Base-by-base conservation (phyloP, 1,284 basidiomycete species). In the Tilletiaria anomala region DNA sequence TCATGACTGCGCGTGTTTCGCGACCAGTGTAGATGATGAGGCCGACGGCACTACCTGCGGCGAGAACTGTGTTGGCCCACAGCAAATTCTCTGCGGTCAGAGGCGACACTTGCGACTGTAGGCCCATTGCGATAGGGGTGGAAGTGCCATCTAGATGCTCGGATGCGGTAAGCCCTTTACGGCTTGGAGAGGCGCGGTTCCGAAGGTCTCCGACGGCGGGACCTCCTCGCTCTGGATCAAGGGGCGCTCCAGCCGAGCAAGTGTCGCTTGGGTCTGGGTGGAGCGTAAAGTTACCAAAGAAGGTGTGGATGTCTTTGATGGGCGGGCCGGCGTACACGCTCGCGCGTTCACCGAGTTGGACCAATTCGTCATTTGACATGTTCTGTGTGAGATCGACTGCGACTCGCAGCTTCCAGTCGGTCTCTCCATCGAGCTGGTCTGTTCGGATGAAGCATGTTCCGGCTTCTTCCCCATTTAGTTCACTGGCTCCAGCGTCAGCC, bases 1-100 rank as follows among this genome's bases (percentile, higher is more conserved):
- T 99, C 83, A 99, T 87, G n/a, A 96, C 89, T 0, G 91, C 89
- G 33, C 93, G 73, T 2, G 91, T 96, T 65, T 99, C 91, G 0
- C 80, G 72, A 0, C 91, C 91, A 1, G 91, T 97, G 64, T 96
- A 97, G 4, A 93, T 75, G 3, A 97, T 80, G 40, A 96, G 77
- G 0, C 91, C 89, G 32, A 96, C 76, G 0, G 87, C 89, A 12
- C 81, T 82, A 0, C 93, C 91, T 0, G 91, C 86, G 10, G 93
- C 91, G 15, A 97, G 74, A 1, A 99, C 93, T 0, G 93, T 97
- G 65, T 97, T 96, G 0, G 91, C 79, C 91, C 91, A 99, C 4
- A 99, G 72, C 18, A 89, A 76, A 65, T 97, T 96, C 62, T 97
- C 93, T 0, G 84, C 86, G 0, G 83, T 83, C 26, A 66, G 42